These are phyloP conservation scores for Musa balbisiana DNA, from an alignment of 202 grass and related monocot species.

Conservation along the genomic window DNA sequence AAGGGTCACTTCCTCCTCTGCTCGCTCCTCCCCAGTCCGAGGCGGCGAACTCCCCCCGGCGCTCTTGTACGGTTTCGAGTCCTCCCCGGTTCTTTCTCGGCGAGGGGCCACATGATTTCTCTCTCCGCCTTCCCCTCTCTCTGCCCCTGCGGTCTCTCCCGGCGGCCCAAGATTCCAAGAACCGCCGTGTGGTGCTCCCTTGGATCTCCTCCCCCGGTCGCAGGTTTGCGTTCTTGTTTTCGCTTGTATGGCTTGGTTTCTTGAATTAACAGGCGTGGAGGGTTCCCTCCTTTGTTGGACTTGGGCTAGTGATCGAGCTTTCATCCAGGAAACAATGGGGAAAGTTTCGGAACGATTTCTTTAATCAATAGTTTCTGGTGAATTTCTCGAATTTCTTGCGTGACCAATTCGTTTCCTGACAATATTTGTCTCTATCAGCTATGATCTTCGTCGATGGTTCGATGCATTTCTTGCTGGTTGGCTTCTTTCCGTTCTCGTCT, in stretches of 20 bases:
- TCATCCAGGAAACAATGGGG: background rate
- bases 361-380: background rate
- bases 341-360: background rate
- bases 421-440: no score
- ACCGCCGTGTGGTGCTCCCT: constrained; percentile 25
- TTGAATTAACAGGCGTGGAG: no score
- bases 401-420: background rate
- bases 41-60: background rate
- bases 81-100: background rate
- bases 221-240: constrained; percentile 25
- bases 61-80: background rate
- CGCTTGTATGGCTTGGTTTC: no score
- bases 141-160: constrained; percentile 49
- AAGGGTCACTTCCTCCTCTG: background rate
- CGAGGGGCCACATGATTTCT: constrained; percentile 34
- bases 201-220: constrained; percentile 24
- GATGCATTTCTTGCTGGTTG: no score
- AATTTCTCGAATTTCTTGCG: no score
- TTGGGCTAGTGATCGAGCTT: no score
- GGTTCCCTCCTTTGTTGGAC: no score
- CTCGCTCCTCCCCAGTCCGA: background rate
- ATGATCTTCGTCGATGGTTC: no score
- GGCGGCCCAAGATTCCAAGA: constrained; percentile 14
- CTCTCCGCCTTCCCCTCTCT: constrained; percentile 55
- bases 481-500: no score